Conservation (phyloP, 306 rosid species). For the Luffa acutangula region DNA sequence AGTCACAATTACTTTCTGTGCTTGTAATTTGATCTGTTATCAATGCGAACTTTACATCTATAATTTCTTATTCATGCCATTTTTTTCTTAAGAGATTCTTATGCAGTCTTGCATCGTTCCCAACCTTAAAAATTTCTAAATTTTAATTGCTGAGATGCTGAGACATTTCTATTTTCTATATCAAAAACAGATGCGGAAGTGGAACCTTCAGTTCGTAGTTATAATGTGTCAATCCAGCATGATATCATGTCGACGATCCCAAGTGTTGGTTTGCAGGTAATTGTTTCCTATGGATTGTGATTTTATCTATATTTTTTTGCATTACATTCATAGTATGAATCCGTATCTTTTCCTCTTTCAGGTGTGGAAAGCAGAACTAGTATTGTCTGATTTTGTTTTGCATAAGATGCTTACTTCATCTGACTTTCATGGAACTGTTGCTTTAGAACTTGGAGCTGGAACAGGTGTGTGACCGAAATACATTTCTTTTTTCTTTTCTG, state of each 20-base stretch:
- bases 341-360: slow-evolving; percentile 5
- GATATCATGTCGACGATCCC: slow-evolving; percentile 74
- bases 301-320: neutral
- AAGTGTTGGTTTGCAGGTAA: slow-evolving; percentile 84
- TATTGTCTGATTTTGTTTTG: slow-evolving; percentile 68
- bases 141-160: neutral
- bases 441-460: slow-evolving; percentile 87
- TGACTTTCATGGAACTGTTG: slow-evolving; percentile 43
- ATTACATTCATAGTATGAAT: neutral
- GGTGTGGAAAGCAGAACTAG: slow-evolving; percentile 85
- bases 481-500: neutral
- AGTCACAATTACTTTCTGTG: neutral
- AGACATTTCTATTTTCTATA: neutral
- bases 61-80: neutral
- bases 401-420: slow-evolving; percentile 49
- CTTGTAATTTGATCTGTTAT: neutral
- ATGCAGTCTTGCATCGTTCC: neutral
- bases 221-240: slow-evolving; percentile 44
- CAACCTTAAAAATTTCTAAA: neutral
- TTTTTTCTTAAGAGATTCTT: neutral
- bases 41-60: neutral
- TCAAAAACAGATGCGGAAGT: slow-evolving; percentile 3
- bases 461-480: slow-evolving; percentile 36
- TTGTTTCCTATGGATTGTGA: neutral
- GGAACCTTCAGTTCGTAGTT: slow-evolving; percentile 18